phyloP scores from a whole-genome alignment of 23 red algal species.

The Porphyridium purpureum region DNA sequence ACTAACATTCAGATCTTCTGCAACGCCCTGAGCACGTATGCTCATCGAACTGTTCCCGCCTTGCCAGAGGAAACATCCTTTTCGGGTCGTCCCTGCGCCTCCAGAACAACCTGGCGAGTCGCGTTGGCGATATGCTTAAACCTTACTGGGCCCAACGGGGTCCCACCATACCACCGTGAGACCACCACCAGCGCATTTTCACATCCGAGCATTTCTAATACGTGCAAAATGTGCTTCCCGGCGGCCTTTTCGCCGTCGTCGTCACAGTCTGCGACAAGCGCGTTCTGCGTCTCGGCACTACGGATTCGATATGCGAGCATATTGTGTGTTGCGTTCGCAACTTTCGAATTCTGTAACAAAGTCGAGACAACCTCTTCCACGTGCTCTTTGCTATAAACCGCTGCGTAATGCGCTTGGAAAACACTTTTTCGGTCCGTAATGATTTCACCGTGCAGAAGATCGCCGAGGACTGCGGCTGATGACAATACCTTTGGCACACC shows the following conservation, averaged over 20 bases:
- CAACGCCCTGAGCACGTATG: no score
- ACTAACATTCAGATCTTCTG: no score
- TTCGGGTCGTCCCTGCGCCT: no score
- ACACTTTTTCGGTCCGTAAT: background rate
- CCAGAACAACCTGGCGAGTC: background rate
- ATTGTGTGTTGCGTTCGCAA: background rate
- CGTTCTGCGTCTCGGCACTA: background rate
- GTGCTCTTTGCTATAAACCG: background rate
- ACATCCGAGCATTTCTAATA: background rate
- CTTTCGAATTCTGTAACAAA: background rate
- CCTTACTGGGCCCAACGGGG: background rate
- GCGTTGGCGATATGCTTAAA: constrained; percentile 2
- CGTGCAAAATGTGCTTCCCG: background rate
- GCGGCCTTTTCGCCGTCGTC: background rate
- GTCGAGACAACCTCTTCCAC: background rate
- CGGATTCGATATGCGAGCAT: constrained; percentile 1
- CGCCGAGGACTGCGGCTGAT: no score
- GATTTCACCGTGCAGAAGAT: no score
- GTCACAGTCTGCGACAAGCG: background rate
- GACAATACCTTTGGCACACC: no score
- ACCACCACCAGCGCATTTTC: background rate
- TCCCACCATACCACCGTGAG: background rate
- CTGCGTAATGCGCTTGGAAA: background rate
- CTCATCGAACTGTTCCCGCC: no score
- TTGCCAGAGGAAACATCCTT: no score